Base-by-base conservation (phyloP, 257 asterid species). In the Agastache rugosa region DNA sequence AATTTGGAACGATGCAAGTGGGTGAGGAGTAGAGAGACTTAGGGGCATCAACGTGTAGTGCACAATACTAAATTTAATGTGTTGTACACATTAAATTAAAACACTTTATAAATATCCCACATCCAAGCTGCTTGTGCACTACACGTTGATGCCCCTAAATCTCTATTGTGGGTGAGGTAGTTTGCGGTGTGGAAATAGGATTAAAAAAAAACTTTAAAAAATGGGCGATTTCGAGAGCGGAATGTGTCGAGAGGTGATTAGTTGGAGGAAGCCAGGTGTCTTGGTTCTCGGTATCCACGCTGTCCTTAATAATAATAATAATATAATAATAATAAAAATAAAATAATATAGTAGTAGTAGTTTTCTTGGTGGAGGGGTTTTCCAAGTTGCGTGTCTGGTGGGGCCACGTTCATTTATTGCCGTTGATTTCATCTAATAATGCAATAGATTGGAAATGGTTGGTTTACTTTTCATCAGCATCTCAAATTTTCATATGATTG, bases 321-420 rank as follows among this genome's bases (percentile, higher is more conserved):
- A 27, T 27, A 27, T 27, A 27, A n/a, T n/a, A 27, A 27, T 27
- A 27, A 27, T 27, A 27, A 1, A 27, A 27, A 27, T 27, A 27
- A 27, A 27, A 27, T 27, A 27, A 3, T 27, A 27, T 27, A 27
- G 31, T n/a, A 25, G 29, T 25, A 34, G 39, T 71, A 62, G 79
- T 85, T 85, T 71, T 73, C 87, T 82, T 79, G 87, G 90, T 81
- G 86, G 85, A 77, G 87, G 81, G 86, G 89, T 71, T 84, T 50
- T 69, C 44, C 39, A 39, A 29, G 73, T 64, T 48, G 81, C 61
- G 2, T 55, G 15, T 59, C 15, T 16, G 54, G 80, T 79, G 84
- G 83, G 83, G 71, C 59, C 75, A 51, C 37, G 2, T 5, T 63
- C 37, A 27, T 35, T 78, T 14, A 0, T 2, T 63, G n/a, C 87